Base-by-base conservation (phyloP, 1,139 yeast species). In the Sugiyamaella paludigena region DNA sequence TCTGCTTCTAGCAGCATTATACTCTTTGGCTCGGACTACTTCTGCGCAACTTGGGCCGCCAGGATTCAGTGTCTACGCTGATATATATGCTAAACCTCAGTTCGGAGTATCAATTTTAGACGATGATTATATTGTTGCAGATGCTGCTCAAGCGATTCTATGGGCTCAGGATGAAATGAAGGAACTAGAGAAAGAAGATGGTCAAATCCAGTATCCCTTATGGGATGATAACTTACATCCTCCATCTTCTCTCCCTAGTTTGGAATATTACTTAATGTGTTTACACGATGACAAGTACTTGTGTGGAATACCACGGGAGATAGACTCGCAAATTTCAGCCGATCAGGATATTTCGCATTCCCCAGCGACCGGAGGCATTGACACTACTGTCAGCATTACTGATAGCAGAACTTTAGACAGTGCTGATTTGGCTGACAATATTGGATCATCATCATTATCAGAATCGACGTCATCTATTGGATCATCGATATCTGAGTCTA, bases 51-150 rank as follows among this genome's bases (percentile, higher is more conserved):
- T 34, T 7, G 45, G 45, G 4, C 45, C 45, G 1, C 40, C 31
- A 1, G 45, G 45, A 11, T 55, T 55, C 50, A 53, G 47, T 35
- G 54, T 50, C 5, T 53, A 48, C 30, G 44, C 50, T 7, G 60
- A 57, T 32, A 36, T 56, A n/a, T 58, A 47, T 31, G 49, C 58
- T 9, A 53, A 48, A 28, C 59, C 59, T 4, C 52, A 50, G 41
- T 53, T 45, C 36, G 54, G 48, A 19, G 55, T 53, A 29, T 31
- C 47, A 7, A 37, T 48, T 16, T 39, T 36, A 15, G 48, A 40
- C 6, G 31, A 34, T 33, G 36, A 27, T 11, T 48, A 35, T 13
- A 44, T 48, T 16, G 15, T 27, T 4, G 32, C 2, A 30, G 41
- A 45, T 10, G 48, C 43, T 27, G 51, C 45, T 4, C 27, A 30